Percentiles rank a stretch among this genome's conserved stretches.
Conservation (phyloP, 192 early-diverging fungal genomes). For the Lunasporangiospora selenospora region DNA sequence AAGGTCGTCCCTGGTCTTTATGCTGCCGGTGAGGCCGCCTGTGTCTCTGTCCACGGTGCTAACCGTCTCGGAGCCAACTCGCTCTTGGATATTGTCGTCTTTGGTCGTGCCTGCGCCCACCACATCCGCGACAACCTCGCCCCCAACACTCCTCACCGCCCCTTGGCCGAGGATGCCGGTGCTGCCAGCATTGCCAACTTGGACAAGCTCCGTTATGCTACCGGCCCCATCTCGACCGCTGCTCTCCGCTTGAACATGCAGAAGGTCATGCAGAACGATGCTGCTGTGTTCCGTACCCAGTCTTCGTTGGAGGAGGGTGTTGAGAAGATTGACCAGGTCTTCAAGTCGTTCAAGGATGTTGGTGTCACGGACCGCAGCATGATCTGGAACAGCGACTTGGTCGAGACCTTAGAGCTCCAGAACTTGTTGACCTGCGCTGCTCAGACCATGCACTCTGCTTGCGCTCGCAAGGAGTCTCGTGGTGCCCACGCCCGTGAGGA, state of each 20-base stretch:
- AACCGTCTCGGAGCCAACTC: conserved; percentile 99
- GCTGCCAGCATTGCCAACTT: conserved; percentile 92
- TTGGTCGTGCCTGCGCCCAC: conserved; percentile 95
- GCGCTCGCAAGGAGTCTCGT: conserved; percentile 95
- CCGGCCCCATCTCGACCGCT: conserved; percentile 82
- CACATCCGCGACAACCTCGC: conserved; percentile 92
- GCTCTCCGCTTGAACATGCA: conserved; percentile 95
- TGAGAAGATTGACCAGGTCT: conserved; percentile 86
- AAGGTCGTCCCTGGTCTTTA: conserved; percentile 96
- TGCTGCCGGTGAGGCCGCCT: conserved; percentile 97
- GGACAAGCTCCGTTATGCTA: conserved; percentile 89
- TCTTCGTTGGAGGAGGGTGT: conserved; percentile 87
- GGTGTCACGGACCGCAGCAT: conserved; percentile 90
- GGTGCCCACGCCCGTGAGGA: conserved; percentile 99
- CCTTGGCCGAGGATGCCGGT: conserved; percentile 85
- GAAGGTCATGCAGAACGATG: conserved; percentile 97
- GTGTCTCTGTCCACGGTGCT: conserved; percentile 98
- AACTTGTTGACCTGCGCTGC: conserved; percentile 95
- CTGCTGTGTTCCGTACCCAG: conserved; percentile 97
- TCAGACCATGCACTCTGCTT: conserved; percentile 92
- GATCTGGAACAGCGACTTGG: conserved; percentile 98
- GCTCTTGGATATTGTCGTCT: conserved; percentile 97
- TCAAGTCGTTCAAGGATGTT: conserved; percentile 78
- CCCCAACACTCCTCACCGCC: conserved; percentile 86
- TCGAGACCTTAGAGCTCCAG: conserved; percentile 97